phyloP scores from a whole-genome alignment of 306 rosid genomes.

The Lupinus albus region DNA sequence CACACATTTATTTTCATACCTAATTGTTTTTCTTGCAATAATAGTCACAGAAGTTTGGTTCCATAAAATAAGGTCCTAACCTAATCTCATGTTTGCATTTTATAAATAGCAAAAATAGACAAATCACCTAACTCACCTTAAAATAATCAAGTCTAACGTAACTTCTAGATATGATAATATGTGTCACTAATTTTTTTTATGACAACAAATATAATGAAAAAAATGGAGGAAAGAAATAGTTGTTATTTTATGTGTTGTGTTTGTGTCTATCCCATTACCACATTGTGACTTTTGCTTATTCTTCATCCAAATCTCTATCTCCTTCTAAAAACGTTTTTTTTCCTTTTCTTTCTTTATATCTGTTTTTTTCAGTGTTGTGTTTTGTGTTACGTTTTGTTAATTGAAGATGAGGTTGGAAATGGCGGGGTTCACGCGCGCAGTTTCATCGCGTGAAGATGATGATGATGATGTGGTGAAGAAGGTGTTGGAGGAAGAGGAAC shows the following conservation, averaged over 20 bases:
- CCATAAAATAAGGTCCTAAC: no score
- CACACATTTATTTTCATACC: not conserved
- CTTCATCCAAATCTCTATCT: not conserved
- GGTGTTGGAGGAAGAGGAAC: conserved; percentile 33
- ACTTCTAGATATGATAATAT: no score
- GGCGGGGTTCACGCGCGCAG: conserved; percentile 36
- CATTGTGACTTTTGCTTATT: not conserved
- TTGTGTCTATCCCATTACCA: conserved; percentile 12
- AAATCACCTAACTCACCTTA: no score
- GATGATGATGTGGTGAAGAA: conserved; percentile 26
- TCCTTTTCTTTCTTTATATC: not conserved
- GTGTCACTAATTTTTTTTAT: no score
- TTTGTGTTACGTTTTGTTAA: not conserved
- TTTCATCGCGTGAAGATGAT: conserved; percentile 35
- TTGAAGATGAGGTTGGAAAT: conserved; percentile 40
- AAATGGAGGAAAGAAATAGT: conserved; percentile 25
- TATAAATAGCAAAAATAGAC: no score
- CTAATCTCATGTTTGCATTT: no score
- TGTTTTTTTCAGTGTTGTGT: not conserved
- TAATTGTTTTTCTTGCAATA: not conserved
- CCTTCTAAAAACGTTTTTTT: not conserved
- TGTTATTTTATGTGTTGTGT: not conserved
- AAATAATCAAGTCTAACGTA: no score
- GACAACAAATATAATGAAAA: not conserved
- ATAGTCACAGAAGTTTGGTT: no score